Percentiles rank a stretch among this genome's conserved stretches.
Evolutionary conservation across 2,329 filamentous ascomycete genomes (phyloP).

Genomic region (Cladophialophora immunda): DNA sequence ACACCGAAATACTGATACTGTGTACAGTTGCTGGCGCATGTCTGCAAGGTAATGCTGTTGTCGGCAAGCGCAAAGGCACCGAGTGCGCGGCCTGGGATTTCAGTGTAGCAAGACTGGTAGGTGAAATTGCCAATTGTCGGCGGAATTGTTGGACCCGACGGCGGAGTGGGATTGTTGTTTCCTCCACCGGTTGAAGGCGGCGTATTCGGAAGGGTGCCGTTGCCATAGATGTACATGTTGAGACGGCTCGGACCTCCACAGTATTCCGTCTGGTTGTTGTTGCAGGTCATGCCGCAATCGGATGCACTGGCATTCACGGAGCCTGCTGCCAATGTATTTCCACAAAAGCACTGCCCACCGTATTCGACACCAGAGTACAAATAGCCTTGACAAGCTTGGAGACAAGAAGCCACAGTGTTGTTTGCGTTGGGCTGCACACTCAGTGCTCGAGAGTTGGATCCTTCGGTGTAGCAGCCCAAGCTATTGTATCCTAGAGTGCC

Average conservation of each 20-base stretch:
- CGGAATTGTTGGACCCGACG: slow-evolving; percentile 26
- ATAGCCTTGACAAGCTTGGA: slow-evolving; percentile 40
- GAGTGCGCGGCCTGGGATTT: slow-evolving; percentile 46
- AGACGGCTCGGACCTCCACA: slow-evolving; percentile 40
- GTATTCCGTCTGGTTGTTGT: slow-evolving; percentile 42
- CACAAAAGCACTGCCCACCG: slow-evolving; percentile 48
- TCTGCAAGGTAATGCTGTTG: slow-evolving; percentile 41
- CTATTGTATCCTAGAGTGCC: slow-evolving; percentile 42
- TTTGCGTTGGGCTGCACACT: slow-evolving; percentile 41
- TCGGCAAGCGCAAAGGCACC: slow-evolving; percentile 31
- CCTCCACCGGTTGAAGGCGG: slow-evolving; percentile 17
- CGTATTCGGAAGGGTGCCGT: slow-evolving; percentile 25
- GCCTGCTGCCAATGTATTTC: slow-evolving; percentile 39
- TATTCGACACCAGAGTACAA: slow-evolving; percentile 53
- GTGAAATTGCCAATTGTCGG: slow-evolving; percentile 32
- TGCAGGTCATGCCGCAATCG: slow-evolving; percentile 40
- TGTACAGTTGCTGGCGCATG: slow-evolving; percentile 43
- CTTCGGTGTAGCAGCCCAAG: slow-evolving; percentile 54
- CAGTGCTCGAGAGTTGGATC: slow-evolving; percentile 45
- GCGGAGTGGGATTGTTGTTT: slow-evolving; percentile 14
- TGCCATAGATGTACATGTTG: slow-evolving; percentile 34
- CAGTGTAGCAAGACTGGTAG: slow-evolving; percentile 42
- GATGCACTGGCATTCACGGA: slow-evolving; percentile 26
- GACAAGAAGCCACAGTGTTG: slow-evolving; percentile 44
- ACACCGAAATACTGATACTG: slow-evolving; percentile 45